These are phyloP conservation scores for Aspergillus sparsus DNA, from an alignment of 495 filamentous ascomycete genomes.

Conservation along the genomic window DNA sequence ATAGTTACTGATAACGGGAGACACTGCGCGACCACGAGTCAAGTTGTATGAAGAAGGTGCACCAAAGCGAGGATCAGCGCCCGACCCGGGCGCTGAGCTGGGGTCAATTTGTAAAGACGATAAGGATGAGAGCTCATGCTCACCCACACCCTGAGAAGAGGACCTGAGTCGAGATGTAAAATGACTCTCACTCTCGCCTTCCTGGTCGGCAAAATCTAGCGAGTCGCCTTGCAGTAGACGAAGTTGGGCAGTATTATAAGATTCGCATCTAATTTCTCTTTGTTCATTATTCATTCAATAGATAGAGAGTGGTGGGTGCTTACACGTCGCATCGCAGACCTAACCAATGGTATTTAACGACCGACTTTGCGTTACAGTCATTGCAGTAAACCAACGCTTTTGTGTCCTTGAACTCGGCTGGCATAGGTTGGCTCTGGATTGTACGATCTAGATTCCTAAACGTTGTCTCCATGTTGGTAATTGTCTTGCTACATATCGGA, in stretches of 20 bases:
- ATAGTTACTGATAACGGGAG: constrained; percentile 46
- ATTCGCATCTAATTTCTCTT: constrained; percentile 56
- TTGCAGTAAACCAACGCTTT: constrained; percentile 87
- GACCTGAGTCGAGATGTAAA: constrained; percentile 31
- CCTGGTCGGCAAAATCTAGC: constrained; percentile 29
- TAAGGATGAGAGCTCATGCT: constrained; percentile 28
- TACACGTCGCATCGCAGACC: constrained; percentile 84
- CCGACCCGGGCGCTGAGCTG: constrained; percentile 31
- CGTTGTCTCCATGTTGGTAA: constrained; percentile 94
- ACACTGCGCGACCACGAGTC: constrained; percentile 42
- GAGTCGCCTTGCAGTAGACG: constrained; percentile 55
- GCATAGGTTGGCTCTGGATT: constrained; percentile 91
- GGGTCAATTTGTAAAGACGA: constrained; percentile 36
- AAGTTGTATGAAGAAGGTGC: constrained; percentile 41
- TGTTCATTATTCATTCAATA: constrained; percentile 23
- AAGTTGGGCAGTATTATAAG: constrained; percentile 80
- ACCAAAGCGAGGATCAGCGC: constrained; percentile 32
- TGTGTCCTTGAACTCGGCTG: constrained; percentile 73
- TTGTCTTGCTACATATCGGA: constrained; percentile 89
- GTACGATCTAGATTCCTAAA: constrained; percentile 86
- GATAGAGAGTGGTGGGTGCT: constrained; percentile 20
- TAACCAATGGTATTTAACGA: constrained; percentile 89
- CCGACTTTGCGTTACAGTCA: constrained; percentile 85
- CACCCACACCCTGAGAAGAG: constrained; percentile 31
- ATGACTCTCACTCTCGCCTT: constrained; percentile 19